Evolutionary conservation across 164 flowering plant genomes (phyloP), one percentile per base, ranked within the genome.

Genomic region (Sextonia rubra): DNA sequence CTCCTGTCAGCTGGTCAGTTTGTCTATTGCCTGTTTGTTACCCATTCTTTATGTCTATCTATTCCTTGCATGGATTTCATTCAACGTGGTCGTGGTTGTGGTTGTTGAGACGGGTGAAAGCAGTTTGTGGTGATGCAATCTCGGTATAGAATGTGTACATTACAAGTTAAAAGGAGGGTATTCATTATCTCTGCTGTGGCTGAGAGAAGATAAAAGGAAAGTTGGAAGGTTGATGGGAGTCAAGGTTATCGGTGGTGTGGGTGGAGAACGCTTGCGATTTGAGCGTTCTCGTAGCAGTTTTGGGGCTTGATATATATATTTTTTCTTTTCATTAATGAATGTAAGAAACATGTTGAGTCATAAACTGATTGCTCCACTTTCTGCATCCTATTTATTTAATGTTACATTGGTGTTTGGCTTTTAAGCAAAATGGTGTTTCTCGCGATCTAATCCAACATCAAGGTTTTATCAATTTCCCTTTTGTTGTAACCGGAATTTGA

Each of bases 11-110:
- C 86, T 82, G 67, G 44, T 64, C 26, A 12, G 67, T 29, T 64
- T 64, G 67, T 87, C 85, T 85, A 86, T 78, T 72, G 18, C 26
- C 44, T 64, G 67, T 56, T 75, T 61, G 20, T 64, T 29, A 37
- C 73, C 66, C 52, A 71, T 71, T 37, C 66, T 61, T 71, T 71
- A 24, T 58, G 48, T 60, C 20, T 29, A 64, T 29, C 27, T 25
- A 23, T 23, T 68, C 37, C 70, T 68, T 48, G 32, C 58, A 9
- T 68, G 32, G 58, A 27, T 64, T 64, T 68, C 44, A 32, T 68
- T 22, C 60, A 47, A 68, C 48, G 37, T 29, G 67, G 70, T 24
- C 48, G 37, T 29, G 67, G 70, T 24, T 27, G 52, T 44, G 47
- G 56, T 29, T 6, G 37, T 52, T 52, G 26, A 29, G n/a, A 22